Evolutionary conservation across 2,329 filamentous ascomycete genomes (phyloP).

Genomic region (Lachnellula suecica): DNA sequence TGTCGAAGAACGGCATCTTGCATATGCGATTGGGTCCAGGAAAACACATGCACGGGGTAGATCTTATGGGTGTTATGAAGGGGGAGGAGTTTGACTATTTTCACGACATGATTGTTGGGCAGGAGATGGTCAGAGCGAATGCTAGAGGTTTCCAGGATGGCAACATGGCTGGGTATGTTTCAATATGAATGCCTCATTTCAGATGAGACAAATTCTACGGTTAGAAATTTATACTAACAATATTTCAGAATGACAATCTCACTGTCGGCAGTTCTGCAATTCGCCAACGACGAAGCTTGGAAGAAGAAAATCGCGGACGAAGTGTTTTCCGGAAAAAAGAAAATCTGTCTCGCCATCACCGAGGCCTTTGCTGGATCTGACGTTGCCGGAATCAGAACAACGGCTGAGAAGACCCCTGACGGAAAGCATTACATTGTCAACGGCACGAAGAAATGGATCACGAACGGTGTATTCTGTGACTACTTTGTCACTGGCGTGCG

Average conservation of each 20-base stretch:
- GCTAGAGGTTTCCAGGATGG: slow-evolving; percentile 83
- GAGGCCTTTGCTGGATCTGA: slow-evolving; percentile 86
- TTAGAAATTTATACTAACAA: slow-evolving; percentile 1
- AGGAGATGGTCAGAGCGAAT: slow-evolving; percentile 71
- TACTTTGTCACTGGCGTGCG: slow-evolving; percentile 82
- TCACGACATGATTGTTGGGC: slow-evolving; percentile 74
- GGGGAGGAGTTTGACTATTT: slow-evolving; percentile 86
- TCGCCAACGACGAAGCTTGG: slow-evolving; percentile 65
- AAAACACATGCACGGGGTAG: slow-evolving; percentile 73
- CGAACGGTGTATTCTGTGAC: slow-evolving; percentile 76
- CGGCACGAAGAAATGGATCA: slow-evolving; percentile 84
- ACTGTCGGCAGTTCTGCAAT: slow-evolving; percentile 78
- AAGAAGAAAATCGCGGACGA: slow-evolving; percentile 69
- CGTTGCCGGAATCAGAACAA: slow-evolving; percentile 77
- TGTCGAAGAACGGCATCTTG: slow-evolving; percentile 71
- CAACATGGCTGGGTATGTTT: slow-evolving; percentile 66
- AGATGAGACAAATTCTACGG: background rate
- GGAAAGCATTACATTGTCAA: slow-evolving; percentile 73
- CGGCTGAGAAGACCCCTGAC: slow-evolving; percentile 70
- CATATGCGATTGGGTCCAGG: slow-evolving; percentile 84
- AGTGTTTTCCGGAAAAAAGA: slow-evolving; percentile 78
- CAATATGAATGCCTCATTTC: background rate
- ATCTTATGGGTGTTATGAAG: slow-evolving; percentile 67
- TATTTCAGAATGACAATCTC: slow-evolving; percentile 66
- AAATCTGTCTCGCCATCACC: slow-evolving; percentile 84